phyloP scores from a whole-genome alignment of 257 asterid species.

The Solanum stenotomum region DNA sequence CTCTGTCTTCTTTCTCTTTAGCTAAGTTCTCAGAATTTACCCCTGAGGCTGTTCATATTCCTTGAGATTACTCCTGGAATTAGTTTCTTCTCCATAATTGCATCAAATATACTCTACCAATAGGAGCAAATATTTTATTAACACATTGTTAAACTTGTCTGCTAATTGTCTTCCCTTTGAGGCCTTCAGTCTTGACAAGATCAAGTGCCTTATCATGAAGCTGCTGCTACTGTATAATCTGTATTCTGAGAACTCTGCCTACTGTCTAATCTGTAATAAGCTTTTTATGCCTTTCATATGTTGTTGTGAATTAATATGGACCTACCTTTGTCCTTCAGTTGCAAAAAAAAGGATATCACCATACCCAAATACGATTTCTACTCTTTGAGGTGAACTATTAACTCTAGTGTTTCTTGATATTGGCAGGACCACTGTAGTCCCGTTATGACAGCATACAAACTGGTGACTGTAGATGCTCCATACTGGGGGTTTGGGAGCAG shows the following conservation, averaged over 20 bases:
- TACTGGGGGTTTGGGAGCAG: constrained; percentile 86
- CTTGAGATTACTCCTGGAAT: neutral
- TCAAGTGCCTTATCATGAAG: neutral
- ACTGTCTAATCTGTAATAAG: neutral
- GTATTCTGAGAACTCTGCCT: neutral
- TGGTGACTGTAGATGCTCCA: constrained; percentile 80
- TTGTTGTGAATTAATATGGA: neutral
- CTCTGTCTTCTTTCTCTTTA: neutral
- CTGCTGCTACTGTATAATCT: neutral
- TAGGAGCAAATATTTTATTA: neutral
- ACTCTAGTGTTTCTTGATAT: neutral
- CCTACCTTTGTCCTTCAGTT: neutral
- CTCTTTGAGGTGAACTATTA: neutral
- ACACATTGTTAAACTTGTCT: neutral
- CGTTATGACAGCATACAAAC: constrained; percentile 85
- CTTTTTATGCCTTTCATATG: neutral
- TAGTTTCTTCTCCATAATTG: neutral
- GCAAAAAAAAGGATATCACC: neutral
- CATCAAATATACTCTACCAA: neutral
- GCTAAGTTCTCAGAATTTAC: neutral
- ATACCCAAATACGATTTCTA: neutral
- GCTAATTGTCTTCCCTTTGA: neutral
- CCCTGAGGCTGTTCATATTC: neutral
- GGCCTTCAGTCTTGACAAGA: neutral
- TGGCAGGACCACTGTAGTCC: constrained; percentile 66